A percentile compares a stretch with the other conserved stretches of the same genome.
phyloP scores from a whole-genome alignment of 1,284 basidiomycete species.

The Mycena citricolor region DNA sequence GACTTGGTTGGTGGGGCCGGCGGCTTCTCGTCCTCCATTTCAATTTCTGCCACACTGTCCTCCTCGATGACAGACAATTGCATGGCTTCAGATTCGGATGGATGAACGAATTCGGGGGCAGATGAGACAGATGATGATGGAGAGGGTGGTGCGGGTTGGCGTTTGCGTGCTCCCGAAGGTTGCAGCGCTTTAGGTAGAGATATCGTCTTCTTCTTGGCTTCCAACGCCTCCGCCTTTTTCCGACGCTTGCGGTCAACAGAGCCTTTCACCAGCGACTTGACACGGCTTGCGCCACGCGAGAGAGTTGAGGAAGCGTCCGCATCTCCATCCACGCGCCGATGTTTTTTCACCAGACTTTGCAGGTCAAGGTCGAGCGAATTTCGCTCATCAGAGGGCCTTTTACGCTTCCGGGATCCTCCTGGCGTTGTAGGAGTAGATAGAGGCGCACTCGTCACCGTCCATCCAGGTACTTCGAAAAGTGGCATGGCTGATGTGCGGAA shows the following conservation, averaged over 20 bases:
- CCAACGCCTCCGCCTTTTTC: slow-evolving; percentile 25
- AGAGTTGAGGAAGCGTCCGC: slow-evolving; percentile 22
- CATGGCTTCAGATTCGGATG: slow-evolving; percentile 24
- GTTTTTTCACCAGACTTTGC: slow-evolving; percentile 72
- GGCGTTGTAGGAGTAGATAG: slow-evolving; percentile 34
- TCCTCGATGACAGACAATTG: slow-evolving; percentile 21
- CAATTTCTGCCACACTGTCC: slow-evolving; percentile 6
- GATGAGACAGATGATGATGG: slow-evolving; percentile 18
- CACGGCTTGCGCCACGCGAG: slow-evolving; percentile 13
- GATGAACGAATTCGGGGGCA: slow-evolving; percentile 31
- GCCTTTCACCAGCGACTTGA: slow-evolving; percentile 23
- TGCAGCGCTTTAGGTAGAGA: slow-evolving; percentile 35
- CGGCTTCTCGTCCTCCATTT: slow-evolving; percentile 1
- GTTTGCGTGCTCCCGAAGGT: slow-evolving; percentile 22
- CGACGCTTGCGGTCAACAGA: slow-evolving; percentile 21
- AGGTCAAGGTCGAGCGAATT: slow-evolving; percentile 58
- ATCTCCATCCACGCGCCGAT: slow-evolving; percentile 26
- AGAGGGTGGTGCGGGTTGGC: slow-evolving; percentile 17
- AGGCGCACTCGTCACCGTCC: slow-evolving; percentile 54
- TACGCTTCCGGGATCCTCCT: slow-evolving; percentile 61
- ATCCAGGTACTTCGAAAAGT: slow-evolving; percentile 74
- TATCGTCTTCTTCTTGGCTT: slow-evolving; percentile 32
- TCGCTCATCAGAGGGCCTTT: slow-evolving; percentile 45
- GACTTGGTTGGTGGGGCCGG: slow-evolving; percentile 7
- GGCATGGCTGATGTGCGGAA: slow-evolving; percentile 37